Conservation (phyloP, 2,329 filamentous ascomycete species). For the Cladobotryum protrusum region DNA sequence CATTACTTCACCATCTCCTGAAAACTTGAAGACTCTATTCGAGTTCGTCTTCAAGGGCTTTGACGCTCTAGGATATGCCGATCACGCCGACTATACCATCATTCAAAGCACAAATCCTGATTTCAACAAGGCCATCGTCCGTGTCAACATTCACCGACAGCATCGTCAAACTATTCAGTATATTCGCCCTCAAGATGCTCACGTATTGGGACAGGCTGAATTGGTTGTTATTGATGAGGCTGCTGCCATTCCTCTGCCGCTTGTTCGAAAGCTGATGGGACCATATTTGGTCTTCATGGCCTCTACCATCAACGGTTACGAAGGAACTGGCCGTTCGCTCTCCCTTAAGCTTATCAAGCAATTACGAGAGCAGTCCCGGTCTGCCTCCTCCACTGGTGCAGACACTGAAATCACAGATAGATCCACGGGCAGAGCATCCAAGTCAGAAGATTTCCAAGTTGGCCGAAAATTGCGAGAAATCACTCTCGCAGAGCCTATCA, state of each 20-base stretch:
- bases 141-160: constrained; percentile 90
- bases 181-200: constrained; percentile 91
- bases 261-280: constrained; percentile 91
- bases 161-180: constrained; percentile 98
- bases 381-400: constrained; percentile 47
- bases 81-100: constrained; percentile 96
- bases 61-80: constrained; percentile 85
- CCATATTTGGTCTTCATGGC: constrained; percentile 99
- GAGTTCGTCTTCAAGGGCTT: constrained; percentile 99
- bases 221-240: constrained; percentile 95
- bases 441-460: constrained; percentile 56
- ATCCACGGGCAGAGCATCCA: constrained; percentile 66
- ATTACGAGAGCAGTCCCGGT: constrained; percentile 83
- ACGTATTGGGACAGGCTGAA: constrained; percentile 91
- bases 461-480: constrained; percentile 84
- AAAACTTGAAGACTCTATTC: constrained; percentile 97
- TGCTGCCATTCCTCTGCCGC: constrained; percentile 86
- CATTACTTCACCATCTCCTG: constrained; percentile 93
- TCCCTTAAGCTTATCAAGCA: constrained; percentile 97
- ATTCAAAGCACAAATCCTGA: constrained; percentile 97
- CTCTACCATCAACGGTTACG: constrained; percentile 97
- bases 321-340: constrained; percentile 89
- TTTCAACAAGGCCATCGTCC: constrained; percentile 97
- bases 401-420: constrained; percentile 69
- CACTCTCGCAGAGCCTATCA: constrained; percentile 86